A percentile compares a stretch with the other conserved stretches of the same genome.
Conservation (phyloP, 768 basidiomycete genomes). For the Boletus reticulatus region DNA sequence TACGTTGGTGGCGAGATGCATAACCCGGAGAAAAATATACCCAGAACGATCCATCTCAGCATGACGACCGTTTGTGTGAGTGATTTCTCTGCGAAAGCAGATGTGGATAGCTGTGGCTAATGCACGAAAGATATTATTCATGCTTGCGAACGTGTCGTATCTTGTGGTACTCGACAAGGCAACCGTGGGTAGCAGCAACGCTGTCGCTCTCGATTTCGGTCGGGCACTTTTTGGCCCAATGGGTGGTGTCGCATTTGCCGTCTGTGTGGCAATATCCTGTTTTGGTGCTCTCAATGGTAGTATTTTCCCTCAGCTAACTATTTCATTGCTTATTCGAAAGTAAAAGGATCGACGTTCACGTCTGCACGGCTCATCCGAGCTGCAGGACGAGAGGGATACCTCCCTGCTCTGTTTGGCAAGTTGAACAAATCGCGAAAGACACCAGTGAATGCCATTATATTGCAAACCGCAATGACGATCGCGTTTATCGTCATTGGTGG, state of each 20-base stretch:
- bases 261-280: constrained; percentile 91
- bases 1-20: constrained; percentile 89
- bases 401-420: constrained; percentile 81
- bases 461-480: constrained; percentile 75
- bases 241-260: constrained; percentile 86
- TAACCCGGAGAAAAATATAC: constrained; percentile 82
- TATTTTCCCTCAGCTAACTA: constrained; percentile 5
- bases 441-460: constrained; percentile 81
- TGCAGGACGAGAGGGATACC: constrained; percentile 83
- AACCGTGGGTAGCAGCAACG: constrained; percentile 77
- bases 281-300: constrained; percentile 91
- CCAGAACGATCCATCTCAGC: constrained; percentile 85
- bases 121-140: constrained; percentile 59
- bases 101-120: neutral
- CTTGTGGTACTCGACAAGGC: constrained; percentile 87
- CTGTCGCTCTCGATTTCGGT: constrained; percentile 91
- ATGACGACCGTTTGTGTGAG: constrained; percentile 79
- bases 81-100: neutral
- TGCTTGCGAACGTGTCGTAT: constrained; percentile 85
- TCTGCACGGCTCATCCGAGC: constrained; percentile 84
- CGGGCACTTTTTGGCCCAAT: constrained; percentile 78
- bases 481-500: constrained; percentile 83
- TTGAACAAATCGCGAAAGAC: constrained; percentile 75
- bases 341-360: constrained; percentile 65
- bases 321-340: constrained; percentile 4